Evolutionary conservation across 1,284 basidiomycete species (phyloP).

Genomic region (Leccinum subatratum): DNA sequence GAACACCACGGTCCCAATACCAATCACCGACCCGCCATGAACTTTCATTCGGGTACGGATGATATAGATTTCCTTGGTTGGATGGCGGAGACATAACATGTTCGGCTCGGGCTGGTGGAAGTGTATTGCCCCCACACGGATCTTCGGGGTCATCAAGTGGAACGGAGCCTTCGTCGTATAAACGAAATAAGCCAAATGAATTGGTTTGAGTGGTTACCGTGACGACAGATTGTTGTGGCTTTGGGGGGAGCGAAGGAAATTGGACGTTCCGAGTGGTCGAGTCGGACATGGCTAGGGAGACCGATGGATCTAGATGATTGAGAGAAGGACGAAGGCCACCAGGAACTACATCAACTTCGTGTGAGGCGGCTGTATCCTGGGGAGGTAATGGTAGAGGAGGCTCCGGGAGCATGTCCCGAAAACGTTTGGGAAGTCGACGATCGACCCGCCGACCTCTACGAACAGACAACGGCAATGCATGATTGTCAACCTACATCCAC

Average conservation of each 20-base stretch:
- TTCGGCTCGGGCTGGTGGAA: not conserved
- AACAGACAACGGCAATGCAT: not conserved
- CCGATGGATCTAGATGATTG: too few species aligned
- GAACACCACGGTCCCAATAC: not conserved
- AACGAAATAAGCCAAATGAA: not conserved
- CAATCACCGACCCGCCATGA: not conserved
- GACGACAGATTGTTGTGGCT: not conserved
- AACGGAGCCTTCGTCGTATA: not conserved
- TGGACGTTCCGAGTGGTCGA: too few species aligned
- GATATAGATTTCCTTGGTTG: too few species aligned
- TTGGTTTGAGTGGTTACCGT: not conserved
- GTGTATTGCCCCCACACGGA: not conserved
- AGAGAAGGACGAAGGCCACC: too few species aligned
- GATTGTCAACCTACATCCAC: not conserved
- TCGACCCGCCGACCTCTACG: not conserved
- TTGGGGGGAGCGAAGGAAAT: too few species aligned
- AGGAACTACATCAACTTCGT: not conserved
- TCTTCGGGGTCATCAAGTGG: not conserved
- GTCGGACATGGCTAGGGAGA: too few species aligned
- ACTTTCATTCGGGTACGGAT: not conserved
- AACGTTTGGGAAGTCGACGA: not conserved
- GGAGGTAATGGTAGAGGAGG: not conserved
- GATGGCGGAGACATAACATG: not conserved
- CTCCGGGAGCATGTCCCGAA: not conserved
- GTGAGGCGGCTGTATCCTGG: not conserved